A percentile compares a stretch with the other conserved stretches of the same genome.
phyloP scores from a whole-genome alignment of 257 asterid species.

The Capsicum chinense region DNA sequence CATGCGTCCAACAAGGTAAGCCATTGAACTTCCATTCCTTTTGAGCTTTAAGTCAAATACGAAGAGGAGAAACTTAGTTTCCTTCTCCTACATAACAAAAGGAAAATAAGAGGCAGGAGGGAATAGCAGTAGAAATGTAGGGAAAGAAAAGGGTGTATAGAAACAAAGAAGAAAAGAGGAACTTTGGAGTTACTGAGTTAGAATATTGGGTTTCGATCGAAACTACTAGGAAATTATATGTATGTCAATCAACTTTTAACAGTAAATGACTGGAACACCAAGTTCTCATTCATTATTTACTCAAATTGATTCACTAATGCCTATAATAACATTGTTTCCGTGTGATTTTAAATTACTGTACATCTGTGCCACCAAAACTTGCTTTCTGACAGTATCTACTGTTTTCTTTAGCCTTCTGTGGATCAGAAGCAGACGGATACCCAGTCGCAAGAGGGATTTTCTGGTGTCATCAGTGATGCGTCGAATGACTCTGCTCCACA shows the following conservation, averaged over 20 bases:
- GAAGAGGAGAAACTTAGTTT: neutral
- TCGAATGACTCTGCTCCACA: constrained; percentile 36
- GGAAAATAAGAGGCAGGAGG: neutral
- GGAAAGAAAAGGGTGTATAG: neutral
- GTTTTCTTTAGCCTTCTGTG: constrained; percentile 42
- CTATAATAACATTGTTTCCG: neutral
- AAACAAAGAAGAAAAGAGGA: constrained; percentile 8
- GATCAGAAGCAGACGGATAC: constrained; percentile 39
- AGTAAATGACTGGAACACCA: neutral
- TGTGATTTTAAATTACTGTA: neutral
- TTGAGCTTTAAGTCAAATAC: constrained; percentile 7
- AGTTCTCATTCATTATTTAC: constrained; percentile 6
- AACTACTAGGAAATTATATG: neutral
- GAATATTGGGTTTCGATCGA: neutral
- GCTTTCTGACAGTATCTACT: constrained; percentile 30
- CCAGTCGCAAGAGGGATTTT: constrained; percentile 32
- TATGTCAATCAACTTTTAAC: neutral
- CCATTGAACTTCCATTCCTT: constrained; percentile 29
- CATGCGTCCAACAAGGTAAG: constrained; percentile 43
- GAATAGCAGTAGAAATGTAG: neutral
- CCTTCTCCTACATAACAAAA: constrained; percentile 24
- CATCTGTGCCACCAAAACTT: neutral
- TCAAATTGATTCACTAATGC: neutral
- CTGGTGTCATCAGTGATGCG: constrained; percentile 31
- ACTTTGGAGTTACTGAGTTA: neutral